A percentile compares a stretch with the other conserved stretches of the same genome.
phyloP scores from a whole-genome alignment of 371 early-diverging fungal species.

The Choanephora cucurbitarum region DNA sequence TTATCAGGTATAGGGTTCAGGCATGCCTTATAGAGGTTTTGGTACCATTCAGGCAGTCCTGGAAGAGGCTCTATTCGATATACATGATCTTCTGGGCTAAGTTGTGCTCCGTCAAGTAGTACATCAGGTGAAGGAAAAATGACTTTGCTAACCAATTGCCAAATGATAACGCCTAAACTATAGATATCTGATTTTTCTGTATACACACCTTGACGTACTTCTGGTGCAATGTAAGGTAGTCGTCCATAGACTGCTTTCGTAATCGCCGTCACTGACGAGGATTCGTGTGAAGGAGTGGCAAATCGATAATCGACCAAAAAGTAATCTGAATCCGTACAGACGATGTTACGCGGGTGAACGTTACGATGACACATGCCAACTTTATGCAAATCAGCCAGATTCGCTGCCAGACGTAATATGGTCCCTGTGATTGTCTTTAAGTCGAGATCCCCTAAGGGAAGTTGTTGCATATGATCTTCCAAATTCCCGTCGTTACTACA shows the following conservation, averaged over 20 bases:
- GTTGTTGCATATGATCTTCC: conserved; percentile 49
- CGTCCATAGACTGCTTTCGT: conserved; percentile 52
- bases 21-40: conserved; percentile 38
- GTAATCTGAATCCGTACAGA: conserved; percentile 51
- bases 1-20: conserved; percentile 45
- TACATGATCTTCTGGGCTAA: conserved; percentile 28
- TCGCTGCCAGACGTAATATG: conserved; percentile 41
- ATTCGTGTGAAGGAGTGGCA: conserved; percentile 43
- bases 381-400: conserved; percentile 46
- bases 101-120: conserved; percentile 22
- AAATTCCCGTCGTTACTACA: conserved; percentile 48
- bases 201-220: conserved; percentile 45
- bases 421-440: conserved; percentile 50
- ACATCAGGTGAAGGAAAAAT: conserved; percentile 52
- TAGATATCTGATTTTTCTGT: conserved; percentile 53
- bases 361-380: conserved; percentile 50
- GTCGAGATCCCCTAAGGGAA: conserved; percentile 48
- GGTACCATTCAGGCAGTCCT: conserved; percentile 47
- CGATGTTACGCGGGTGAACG: conserved; percentile 47
- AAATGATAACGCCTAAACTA: conserved; percentile 47
- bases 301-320: conserved; percentile 54
- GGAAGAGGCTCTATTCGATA: conserved; percentile 48
- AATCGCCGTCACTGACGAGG: conserved; percentile 42
- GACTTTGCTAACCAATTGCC: conserved; percentile 54
- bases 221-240: conserved; percentile 52